These are phyloP conservation scores for Tuctoria greenei DNA, from an alignment of 176 grass and related monocot species.

Conservation along the genomic window DNA sequence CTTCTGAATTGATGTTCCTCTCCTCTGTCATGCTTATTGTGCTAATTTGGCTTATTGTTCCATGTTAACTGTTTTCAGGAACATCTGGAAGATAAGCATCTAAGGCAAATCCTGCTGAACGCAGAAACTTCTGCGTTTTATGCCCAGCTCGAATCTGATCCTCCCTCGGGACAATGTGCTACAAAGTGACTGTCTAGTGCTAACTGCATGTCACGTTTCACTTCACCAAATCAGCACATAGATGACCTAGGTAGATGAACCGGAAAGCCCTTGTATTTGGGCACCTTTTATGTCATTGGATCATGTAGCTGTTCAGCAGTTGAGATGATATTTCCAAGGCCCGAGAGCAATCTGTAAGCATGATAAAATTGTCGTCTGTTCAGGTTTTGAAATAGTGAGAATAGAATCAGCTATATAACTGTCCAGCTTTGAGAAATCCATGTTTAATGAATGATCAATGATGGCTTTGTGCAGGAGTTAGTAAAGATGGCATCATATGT, in stretches of 20 bases:
- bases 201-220: slow-evolving; percentile 11
- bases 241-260: slow-evolving; percentile 2
- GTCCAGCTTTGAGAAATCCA: neutral
- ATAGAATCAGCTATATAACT: neutral
- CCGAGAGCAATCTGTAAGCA: neutral
- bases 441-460: neutral
- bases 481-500: neutral
- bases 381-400: neutral
- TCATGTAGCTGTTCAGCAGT: neutral
- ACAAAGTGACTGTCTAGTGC: slow-evolving; percentile 14
- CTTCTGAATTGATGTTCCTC: neutral
- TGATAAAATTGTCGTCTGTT: neutral
- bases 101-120: slow-evolving; percentile 66
- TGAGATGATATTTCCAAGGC: slow-evolving; percentile 3
- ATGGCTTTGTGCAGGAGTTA: neutral
- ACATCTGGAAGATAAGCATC: slow-evolving; percentile 82
- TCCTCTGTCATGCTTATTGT: neutral
- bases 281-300: neutral
- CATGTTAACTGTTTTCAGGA: slow-evolving; percentile 40
- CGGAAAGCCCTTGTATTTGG: neutral
- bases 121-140: slow-evolving; percentile 48
- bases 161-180: slow-evolving; percentile 16
- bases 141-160: slow-evolving; percentile 42
- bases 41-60: neutral
- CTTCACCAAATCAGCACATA: neutral